These are phyloP conservation scores for Trametes maxima DNA, from an alignment of 768 basidiomycete genomes.

Conservation along the genomic window DNA sequence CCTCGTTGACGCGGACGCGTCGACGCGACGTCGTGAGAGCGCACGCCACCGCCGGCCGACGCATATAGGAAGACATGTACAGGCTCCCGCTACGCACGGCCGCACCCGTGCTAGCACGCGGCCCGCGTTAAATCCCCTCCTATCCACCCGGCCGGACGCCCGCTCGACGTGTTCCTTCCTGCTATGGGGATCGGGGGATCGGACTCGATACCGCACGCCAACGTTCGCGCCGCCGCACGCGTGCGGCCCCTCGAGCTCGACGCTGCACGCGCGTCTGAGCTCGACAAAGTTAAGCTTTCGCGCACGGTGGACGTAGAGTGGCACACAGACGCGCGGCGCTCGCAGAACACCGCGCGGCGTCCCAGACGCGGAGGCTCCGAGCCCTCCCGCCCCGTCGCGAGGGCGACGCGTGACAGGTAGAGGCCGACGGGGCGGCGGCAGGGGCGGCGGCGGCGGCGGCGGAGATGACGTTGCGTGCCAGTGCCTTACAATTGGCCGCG, in stretches of 20 bases:
- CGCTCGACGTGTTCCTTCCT: no score
- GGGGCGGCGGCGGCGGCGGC: background rate
- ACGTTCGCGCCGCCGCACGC: no score
- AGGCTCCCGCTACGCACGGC: background rate
- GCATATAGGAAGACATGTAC: background rate
- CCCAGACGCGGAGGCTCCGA: no score
- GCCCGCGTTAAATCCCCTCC: background rate
- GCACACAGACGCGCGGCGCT: background rate
- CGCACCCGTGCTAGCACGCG: background rate
- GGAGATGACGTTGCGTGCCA: background rate
- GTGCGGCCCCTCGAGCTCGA: no score
- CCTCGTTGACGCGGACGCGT: no score
- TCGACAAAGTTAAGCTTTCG: background rate
- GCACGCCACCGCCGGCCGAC: background rate
- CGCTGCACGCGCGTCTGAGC: background rate
- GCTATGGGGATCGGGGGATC: no score
- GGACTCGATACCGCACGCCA: no score
- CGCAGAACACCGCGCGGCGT: no score
- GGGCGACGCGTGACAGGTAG: background rate
- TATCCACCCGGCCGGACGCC: no score
- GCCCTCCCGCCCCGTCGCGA: background rate
- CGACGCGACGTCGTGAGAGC: constrained; percentile 1
- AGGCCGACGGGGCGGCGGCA: background rate
- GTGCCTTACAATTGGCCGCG: no score
- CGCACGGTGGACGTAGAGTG: background rate